Base-by-base conservation (phyloP, 768 basidiomycete species). In the Boletus rubescentipes region DNA sequence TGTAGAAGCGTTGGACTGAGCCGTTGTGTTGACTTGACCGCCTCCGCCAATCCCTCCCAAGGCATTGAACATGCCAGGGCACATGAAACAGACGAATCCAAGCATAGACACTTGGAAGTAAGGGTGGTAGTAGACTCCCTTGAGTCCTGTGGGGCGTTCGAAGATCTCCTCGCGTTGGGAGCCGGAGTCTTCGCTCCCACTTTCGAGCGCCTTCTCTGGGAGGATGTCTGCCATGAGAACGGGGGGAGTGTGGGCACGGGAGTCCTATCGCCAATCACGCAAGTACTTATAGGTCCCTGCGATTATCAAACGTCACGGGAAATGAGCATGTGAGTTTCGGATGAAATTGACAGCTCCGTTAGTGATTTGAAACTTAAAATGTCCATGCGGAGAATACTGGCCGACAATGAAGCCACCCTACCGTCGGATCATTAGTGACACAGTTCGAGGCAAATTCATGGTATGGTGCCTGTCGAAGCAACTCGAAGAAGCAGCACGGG, bases 31-130 rank as follows among this genome's bases (percentile, higher is more conserved):
- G 38, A 89, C 66, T 70, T 87, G 86, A 4, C 91, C 91, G 42
- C 87, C 89, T 41, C 79, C 89, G 5, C 91, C 91, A 49, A 94
- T 76, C 21, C 91, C 89, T 55, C 82, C 87, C 58, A 91, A 71
- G 3, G 89, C 84, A 63, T 92, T 92, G 72, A 90, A 92, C 51
- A 91, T 78, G 50, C 89, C 89, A 67, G 72, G 72, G 49, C 73
- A 59, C 83, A 85, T 82, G 66, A 84, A 84, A 57, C 69, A 69
- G 44, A 89, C 82, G 44, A 91, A 77, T 43, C 87, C 89, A 41
- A 90, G 76, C 76, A 91, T 76, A 26, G 45, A 44, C 50, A 87
- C 73, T 40, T 69, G 67, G 35, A 66, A 69, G 26, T 64, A 59
- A 20, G 84, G 79, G 58, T 85, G 75, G 56, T 80, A 79, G 64